Base-by-base conservation (phyloP, 2,329 filamentous ascomycete genomes). In the Fusarium hainanense region DNA sequence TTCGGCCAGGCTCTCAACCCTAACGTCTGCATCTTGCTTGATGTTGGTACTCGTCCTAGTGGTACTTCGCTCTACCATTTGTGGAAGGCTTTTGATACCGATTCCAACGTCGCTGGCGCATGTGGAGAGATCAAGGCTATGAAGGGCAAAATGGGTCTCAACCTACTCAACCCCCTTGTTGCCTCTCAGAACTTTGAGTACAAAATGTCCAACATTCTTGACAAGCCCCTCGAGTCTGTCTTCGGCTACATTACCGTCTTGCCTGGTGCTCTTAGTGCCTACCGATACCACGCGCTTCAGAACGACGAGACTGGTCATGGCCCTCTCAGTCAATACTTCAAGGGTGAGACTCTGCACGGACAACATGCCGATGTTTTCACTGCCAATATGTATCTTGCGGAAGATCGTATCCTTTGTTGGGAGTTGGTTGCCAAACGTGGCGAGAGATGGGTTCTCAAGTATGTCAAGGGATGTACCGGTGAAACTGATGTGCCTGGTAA, bases 131-230 rank as follows among this genome's bases (percentile, higher is more conserved):
- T 99, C 80, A 97, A 95, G 78, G 96, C 96, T 1, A 97, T 97
- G 82, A 97, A 98, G 79, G 96, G 96, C 10, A 93, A 91, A 71
- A 90, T 88, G 25, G 94, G 93, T 77, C 84, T 89, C 7, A 93
- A 95, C 68, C 85, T 99, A 18, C 84, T 99, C 47, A 99, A 99
- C 75, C 96, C 96, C 0, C 85, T 99, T 8, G 95, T 99, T 18
- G 96, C 96, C 0, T 97, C 94, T 47, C 96, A 99, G 76, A 99
- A 99, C 79, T 99, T 99, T 73, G 96, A 99, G 83, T 99, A 99
- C 85, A 99, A 99, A 81, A 98, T 99, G 93, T 97, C 94, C 42
- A 99, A 99, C 75, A 99, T 99, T 75, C 85, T 99, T 27, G 96
- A 99, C 79, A 99, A 99, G 80, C 96, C 96, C 1, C 84, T 99